Evolutionary conservation across 768 basidiomycete species (phyloP).

Genomic region (Trametes gibbosa): DNA sequence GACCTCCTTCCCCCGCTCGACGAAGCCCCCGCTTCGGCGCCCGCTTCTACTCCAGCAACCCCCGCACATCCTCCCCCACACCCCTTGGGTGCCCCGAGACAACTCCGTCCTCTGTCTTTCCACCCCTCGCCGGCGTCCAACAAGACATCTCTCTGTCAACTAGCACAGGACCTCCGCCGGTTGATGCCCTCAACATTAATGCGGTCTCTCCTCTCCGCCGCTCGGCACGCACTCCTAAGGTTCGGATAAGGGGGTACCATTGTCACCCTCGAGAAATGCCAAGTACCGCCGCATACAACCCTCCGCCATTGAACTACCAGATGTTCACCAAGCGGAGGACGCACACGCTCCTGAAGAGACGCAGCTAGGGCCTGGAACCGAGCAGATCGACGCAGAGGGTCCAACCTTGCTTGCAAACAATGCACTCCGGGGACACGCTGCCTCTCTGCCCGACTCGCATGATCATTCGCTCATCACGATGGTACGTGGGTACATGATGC

Average conservation of each 20-base stretch:
- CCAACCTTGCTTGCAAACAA: no score
- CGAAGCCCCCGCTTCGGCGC: background rate
- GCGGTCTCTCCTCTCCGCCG: slow-evolving; percentile 5
- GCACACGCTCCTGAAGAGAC: no score
- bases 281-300: background rate
- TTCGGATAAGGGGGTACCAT: slow-evolving; percentile 2
- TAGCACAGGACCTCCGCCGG: no score
- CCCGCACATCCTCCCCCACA: background rate
- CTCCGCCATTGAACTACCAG: no score
- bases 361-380: no score
- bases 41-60: background rate
- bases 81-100: background rate
- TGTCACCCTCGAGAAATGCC: background rate
- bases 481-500: background rate
- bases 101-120: background rate
- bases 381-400: no score
- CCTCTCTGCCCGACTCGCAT: background rate
- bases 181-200: background rate
- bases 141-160: no score
- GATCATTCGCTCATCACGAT: slow-evolving; percentile 5
- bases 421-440: no score
- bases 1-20: background rate
- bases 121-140: background rate
- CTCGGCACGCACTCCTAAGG: slow-evolving; percentile 7
- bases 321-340: no score